Conservation (phyloP, 2,329 filamentous ascomycete species). For the Phialophora macrospora region DNA sequence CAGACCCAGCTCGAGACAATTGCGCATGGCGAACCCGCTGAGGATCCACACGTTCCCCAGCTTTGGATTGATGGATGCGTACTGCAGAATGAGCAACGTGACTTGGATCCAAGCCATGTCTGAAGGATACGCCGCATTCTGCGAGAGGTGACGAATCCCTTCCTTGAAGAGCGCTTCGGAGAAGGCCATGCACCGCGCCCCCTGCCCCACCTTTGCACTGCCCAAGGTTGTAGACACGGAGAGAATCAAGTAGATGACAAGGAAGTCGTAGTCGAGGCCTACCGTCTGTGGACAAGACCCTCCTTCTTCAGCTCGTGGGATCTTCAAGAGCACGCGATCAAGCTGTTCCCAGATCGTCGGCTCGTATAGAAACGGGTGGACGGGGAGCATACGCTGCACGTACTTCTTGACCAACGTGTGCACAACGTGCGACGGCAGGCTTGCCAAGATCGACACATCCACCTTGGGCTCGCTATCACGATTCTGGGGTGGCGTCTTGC, state of each 20-base stretch:
- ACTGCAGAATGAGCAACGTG: constrained; percentile 31
- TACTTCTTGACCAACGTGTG: constrained; percentile 39
- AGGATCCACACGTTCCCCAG: constrained; percentile 33
- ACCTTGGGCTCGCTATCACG: constrained; percentile 1
- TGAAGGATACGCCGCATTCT: constrained; percentile 31
- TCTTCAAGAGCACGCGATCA: constrained; percentile 16
- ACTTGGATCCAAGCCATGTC: constrained; percentile 30
- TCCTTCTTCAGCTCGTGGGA: constrained; percentile 4
- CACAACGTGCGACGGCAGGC: constrained; percentile 25
- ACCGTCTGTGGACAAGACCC: constrained; percentile 11
- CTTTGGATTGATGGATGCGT: constrained; percentile 32
- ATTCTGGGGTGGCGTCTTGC: constrained; percentile 1
- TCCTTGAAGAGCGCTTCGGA: constrained; percentile 38
- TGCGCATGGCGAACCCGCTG: constrained; percentile 29
- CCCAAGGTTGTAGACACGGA: constrained; percentile 41
- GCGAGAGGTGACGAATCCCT: constrained; percentile 38
- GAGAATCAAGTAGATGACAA: constrained; percentile 40
- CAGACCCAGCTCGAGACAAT: constrained; percentile 32
- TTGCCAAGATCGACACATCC: constrained; percentile 13
- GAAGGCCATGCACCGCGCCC: constrained; percentile 38
- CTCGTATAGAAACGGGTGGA: constrained; percentile 36
- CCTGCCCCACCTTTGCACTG: constrained; percentile 38
- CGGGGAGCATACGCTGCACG: constrained; percentile 36
- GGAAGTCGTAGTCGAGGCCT: constrained; percentile 36
- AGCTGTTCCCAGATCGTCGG: constrained; percentile 35